Evolutionary conservation across 805 yeast species (phyloP), one percentile per base, ranked within the genome.

Genomic region (Metschnikowia aberdeeniae): DNA sequence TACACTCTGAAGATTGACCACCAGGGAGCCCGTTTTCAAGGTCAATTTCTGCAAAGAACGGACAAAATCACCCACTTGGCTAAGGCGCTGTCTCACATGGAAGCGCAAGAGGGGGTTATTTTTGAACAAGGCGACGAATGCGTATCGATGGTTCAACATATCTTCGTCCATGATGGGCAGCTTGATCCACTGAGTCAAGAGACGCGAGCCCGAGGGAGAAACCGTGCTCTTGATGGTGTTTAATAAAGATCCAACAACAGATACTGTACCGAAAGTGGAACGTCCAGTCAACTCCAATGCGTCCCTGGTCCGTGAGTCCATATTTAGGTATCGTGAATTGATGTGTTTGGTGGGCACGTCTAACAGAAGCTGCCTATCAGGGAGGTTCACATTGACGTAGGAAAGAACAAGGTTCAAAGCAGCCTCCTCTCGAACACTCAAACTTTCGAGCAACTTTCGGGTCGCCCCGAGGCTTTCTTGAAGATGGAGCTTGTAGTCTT

Each of bases 191-290:
- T 82, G 81, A 6, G 83, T 77, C 10, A 93, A 65, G n/a, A 86
- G 58, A 34, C 98, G 68, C 0, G 95, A 69, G 0, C 98, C 98
- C 0, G 93, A 81, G 1, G 83, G 73, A 0, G 98, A 89, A 3
- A 77, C 79, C 0, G 98, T 92, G 42, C 84, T 68, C 46, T 80
- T 77, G 3, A 93, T 76, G 0, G 85, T 75, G n/a, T 80, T 77
- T 5, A 87, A 68, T 19, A 92, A 62, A 0, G 96, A 82, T 0
- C 96, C 96, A 6, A 73, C 74, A n/a, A 63, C 68, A 12, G 79
- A 73, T 11, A 76, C 74, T 8, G 78, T 76, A 2, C 74, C 75
- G 19, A 59, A 61, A 12, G 65, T 60, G 2, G 59, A 43, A 45
- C 86, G 64, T 6, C 80, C 75, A 0, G 88, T 81, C 20, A 89